Evolutionary conservation across 768 basidiomycete species (phyloP).

Genomic region (Boletus bicolor): DNA sequence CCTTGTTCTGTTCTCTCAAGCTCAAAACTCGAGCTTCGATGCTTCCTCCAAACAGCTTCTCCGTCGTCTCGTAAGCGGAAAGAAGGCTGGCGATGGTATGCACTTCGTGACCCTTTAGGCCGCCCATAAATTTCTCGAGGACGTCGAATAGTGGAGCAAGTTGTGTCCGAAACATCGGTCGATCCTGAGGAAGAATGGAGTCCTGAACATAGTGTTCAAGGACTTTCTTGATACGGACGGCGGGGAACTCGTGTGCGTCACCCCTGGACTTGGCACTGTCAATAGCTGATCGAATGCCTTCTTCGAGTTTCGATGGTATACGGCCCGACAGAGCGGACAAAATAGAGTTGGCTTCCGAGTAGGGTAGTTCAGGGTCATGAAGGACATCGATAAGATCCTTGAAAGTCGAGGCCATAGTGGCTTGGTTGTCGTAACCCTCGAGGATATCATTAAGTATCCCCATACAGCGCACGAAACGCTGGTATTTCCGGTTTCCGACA

Average conservation of each 20-base stretch:
- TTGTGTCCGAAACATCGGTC: slow-evolving; percentile 71
- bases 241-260: slow-evolving; percentile 84
- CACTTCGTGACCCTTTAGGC: slow-evolving; percentile 85
- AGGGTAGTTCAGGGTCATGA: slow-evolving; percentile 83
- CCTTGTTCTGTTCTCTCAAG: slow-evolving; percentile 90
- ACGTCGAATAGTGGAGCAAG: slow-evolving; percentile 69
- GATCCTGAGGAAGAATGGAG: slow-evolving; percentile 75
- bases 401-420: slow-evolving; percentile 80
- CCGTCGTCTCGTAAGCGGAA: slow-evolving; percentile 77
- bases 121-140: slow-evolving; percentile 75
- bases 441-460: slow-evolving; percentile 85
- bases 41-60: slow-evolving; percentile 90
- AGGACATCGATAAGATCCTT: slow-evolving; percentile 84
- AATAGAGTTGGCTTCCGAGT: slow-evolving; percentile 77
- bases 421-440: slow-evolving; percentile 95
- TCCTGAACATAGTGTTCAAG: slow-evolving; percentile 85
- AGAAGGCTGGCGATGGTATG: slow-evolving; percentile 74
- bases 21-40: slow-evolving; percentile 90
- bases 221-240: slow-evolving; percentile 77
- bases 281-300: slow-evolving; percentile 73
- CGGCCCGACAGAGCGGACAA: slow-evolving; percentile 89
- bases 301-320: slow-evolving; percentile 89
- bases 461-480: slow-evolving; percentile 71
- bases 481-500: slow-evolving; percentile 86
- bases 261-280: slow-evolving; percentile 73